phyloP scores from a whole-genome alignment of 352 stramenopile species.

The Pythium aristosporum region DNA sequence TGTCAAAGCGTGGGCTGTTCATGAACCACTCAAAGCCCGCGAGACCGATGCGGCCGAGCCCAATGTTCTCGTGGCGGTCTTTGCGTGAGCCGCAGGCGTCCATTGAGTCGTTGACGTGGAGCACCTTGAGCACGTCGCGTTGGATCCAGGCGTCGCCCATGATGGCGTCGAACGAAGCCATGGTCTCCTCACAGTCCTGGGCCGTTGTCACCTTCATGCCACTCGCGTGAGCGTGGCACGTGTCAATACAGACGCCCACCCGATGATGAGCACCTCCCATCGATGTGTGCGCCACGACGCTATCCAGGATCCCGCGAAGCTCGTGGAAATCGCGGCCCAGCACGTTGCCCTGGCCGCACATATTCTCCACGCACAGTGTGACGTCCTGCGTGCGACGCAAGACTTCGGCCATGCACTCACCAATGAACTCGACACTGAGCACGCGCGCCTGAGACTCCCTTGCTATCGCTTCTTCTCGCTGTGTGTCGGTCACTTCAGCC shows the following conservation, averaged over 20 bases:
- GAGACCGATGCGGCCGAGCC: constrained; percentile 31
- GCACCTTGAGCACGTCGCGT: constrained; percentile 33
- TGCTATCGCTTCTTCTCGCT: constrained; percentile 14
- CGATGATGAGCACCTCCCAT: neutral
- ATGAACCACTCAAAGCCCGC: constrained; percentile 41
- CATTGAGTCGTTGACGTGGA: constrained; percentile 54
- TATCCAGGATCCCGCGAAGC: constrained; percentile 35
- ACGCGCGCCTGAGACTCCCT: constrained; percentile 10
- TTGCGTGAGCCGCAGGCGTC: constrained; percentile 26
- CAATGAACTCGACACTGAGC: constrained; percentile 32
- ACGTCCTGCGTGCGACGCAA: constrained; percentile 30
- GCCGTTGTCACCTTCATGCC: constrained; percentile 27
- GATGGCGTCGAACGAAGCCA: constrained; percentile 29
- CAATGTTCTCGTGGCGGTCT: constrained; percentile 50
- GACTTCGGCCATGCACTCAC: constrained; percentile 34
- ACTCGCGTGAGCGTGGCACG: constrained; percentile 43
- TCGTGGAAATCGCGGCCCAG: constrained; percentile 38
- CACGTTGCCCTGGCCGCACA: constrained; percentile 42
- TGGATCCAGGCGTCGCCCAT: constrained; percentile 31
- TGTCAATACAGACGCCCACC: constrained; percentile 47
- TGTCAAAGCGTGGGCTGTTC: constrained; percentile 36
- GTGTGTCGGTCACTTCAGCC: neutral
- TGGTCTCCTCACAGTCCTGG: constrained; percentile 34
- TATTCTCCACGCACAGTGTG: constrained; percentile 44
- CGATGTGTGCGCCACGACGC: constrained; percentile 2